Evolutionary conservation across 2,329 filamentous ascomycete species (phyloP).

Genomic region (Blastomyces percursus): DNA sequence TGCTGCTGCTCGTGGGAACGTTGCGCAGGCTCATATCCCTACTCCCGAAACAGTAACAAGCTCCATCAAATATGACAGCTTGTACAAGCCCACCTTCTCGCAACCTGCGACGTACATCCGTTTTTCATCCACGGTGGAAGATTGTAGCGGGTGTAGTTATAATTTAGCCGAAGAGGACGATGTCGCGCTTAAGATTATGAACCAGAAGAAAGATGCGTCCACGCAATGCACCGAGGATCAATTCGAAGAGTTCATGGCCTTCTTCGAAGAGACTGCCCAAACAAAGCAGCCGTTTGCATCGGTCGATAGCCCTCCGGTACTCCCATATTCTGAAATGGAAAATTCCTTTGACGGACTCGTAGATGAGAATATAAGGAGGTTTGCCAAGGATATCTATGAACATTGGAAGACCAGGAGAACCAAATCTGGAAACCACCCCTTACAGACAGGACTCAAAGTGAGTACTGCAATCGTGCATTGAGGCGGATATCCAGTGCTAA

Average conservation of each 20-base stretch:
- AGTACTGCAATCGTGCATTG: constrained; percentile 9
- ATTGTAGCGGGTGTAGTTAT: constrained; percentile 82
- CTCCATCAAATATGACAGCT: constrained; percentile 70
- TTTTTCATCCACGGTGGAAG: constrained; percentile 95
- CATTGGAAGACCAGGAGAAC: constrained; percentile 72
- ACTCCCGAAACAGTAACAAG: constrained; percentile 54
- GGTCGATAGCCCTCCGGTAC: constrained; percentile 76
- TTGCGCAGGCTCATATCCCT: constrained; percentile 54
- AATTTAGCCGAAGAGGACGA: constrained; percentile 91
- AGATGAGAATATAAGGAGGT: constrained; percentile 43
- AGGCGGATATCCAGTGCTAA: not conserved
- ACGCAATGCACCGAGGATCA: constrained; percentile 72
- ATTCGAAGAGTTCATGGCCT: constrained; percentile 88
- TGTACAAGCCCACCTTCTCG: constrained; percentile 69
- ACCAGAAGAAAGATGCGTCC: constrained; percentile 57
- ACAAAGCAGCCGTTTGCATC: constrained; percentile 78
- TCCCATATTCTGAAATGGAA: constrained; percentile 64
- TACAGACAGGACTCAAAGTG: constrained; percentile 68
- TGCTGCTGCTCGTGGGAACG: constrained; percentile 49
- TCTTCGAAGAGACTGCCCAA: constrained; percentile 79
- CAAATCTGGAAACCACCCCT: constrained; percentile 54
- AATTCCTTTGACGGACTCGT: constrained; percentile 52
- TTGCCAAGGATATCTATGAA: constrained; percentile 72
- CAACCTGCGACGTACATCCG: constrained; percentile 91
- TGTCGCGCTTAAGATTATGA: constrained; percentile 71